Base-by-base conservation (phyloP, 2,329 filamentous ascomycete species). In the Pseudocercospora eumusae region DNA sequence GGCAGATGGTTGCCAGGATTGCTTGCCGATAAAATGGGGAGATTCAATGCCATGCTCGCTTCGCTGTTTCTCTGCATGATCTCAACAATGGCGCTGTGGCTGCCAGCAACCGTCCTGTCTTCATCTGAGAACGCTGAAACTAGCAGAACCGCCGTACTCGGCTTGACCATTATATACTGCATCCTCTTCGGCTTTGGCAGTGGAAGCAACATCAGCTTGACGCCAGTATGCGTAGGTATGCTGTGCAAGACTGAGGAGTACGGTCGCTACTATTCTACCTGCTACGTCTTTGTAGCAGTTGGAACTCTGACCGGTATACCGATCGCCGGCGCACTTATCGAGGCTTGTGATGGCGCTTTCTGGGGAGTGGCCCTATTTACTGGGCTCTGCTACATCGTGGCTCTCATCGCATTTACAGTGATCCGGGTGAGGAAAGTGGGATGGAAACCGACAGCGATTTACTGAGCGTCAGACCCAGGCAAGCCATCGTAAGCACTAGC, bases 31-130 rank as follows among this genome's bases (percentile, higher is more conserved):
- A 83, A 83, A 52, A 79, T 93, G n/a, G 93, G 93, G 0, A 85
- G 91, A 1, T 96, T 91, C 79, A 97, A 97, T 72, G 86, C 87
- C 28, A 91, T 93, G 78, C 86, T 96, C 64, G 77, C 86, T 18
- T 87, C 89, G 0, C 82, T 90, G 9, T 75, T 84, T 2, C 72
- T 87, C n/a, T 88, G 86, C 72, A 76, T 92, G 56, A 76, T 90
- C 3, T 86, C 86, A 3, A 88, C 87, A 42, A 79, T 93, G 21
- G 89, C 83, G 23, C 80, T 96, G 1, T 96, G 92, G 93, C 82
- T 96, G 23, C 92, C 85, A 0, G 78, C 79, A 0, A 74, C 80
- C 0, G 61, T 81, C 10, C 73, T 81, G n/a, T 71, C 78, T 69
- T 27, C 61, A 0, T 57, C 60, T 3, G 13, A 31, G 15, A 45